Base-by-base conservation (phyloP, 2,329 filamentous ascomycete genomes). In the Phoma herbarum region DNA sequence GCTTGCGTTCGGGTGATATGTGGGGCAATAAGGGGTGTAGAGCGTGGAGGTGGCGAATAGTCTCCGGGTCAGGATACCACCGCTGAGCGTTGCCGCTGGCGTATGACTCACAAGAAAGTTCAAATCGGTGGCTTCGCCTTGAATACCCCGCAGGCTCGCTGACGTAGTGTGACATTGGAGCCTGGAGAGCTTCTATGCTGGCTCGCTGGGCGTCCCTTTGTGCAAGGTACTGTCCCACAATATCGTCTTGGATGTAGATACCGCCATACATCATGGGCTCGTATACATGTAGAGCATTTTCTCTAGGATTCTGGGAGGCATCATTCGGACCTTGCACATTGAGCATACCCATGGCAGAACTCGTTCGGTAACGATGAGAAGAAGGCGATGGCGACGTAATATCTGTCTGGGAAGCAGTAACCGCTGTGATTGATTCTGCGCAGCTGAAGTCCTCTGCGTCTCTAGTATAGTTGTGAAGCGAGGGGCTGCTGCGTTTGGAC, bases 21-120 rank as follows among this genome's bases (percentile, higher is more conserved):
- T 61, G 52, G 5, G 62, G 61, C 11, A 70, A 47, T 25, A 70
- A 26, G 20, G 31, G 57, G 22, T 58, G 55, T 3, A 70, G 43
- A 20, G 62, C 58, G 43, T 68, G 61, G 2, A 59, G 25, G 48
- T 63, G 64, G 55, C 67, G 67, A 46, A 69, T 66, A 2, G 49
- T n/a, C 18, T 69, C 67, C 29, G 61, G 62, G 51, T 68, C 50
- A 16, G 65, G 59, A 45, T 66, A 68, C 25, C 14, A 23, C 29
- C 33, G 14, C 4, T 52, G 20, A 12, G 18, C 1, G 23, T 18
- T 28, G 25, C 39, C 18, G 37, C 56, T 29, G 2, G 4, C 11
- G 16, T 53, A 49, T 42, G 52, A 48, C 11, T 56, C 59, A 59
- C 47, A 33, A 23, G 4, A 23, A 1, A 43, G 35, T 18, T 18